Evolutionary conservation across 495 filamentous ascomycete genomes (phyloP).

Genomic region (Elasticomyces elasticus): DNA sequence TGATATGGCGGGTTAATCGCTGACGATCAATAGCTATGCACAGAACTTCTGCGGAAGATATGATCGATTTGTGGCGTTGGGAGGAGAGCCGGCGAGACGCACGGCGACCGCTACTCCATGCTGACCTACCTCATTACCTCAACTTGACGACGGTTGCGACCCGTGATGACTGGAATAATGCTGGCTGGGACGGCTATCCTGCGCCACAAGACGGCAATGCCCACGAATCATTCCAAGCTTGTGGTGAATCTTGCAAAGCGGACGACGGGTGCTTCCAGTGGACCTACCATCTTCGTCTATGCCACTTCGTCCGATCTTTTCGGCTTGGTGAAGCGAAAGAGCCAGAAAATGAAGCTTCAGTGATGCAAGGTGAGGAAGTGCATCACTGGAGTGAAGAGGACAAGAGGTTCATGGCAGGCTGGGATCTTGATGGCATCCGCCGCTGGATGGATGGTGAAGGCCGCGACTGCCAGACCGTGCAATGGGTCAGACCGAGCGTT

Average conservation of each 20-base stretch:
- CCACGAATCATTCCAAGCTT: conserved; percentile 12
- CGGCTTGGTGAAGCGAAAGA: neutral
- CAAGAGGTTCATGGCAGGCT: conserved; percentile 11
- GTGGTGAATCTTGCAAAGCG: conserved; percentile 5
- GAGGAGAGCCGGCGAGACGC: conserved; percentile 3
- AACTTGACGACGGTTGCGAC: conserved; percentile 3
- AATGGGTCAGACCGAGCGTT: conserved; percentile 16
- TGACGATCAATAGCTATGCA: conserved; percentile 7
- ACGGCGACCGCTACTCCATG: conserved; percentile 13
- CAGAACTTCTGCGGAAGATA: conserved; percentile 9
- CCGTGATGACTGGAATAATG: conserved; percentile 12
- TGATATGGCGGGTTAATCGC: neutral
- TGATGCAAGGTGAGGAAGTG: neutral
- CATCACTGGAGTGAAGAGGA: conserved; percentile 8
- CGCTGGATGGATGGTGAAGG: conserved; percentile 8
- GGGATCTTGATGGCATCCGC: conserved; percentile 12
- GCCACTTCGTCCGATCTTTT: conserved; percentile 2
- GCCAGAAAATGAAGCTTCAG: neutral
- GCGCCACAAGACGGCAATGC: neutral
- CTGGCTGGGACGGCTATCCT: neutral
- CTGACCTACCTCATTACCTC: conserved; percentile 7
- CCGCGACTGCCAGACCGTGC: neutral
- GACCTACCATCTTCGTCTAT: conserved; percentile 13
- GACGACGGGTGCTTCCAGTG: conserved; percentile 8
- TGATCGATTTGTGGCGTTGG: conserved; percentile 13